A percentile compares a stretch with the other conserved stretches of the same genome.
Conservation (phyloP, 1,284 basidiomycete species). For the Cryptococcus jaspeensis region DNA sequence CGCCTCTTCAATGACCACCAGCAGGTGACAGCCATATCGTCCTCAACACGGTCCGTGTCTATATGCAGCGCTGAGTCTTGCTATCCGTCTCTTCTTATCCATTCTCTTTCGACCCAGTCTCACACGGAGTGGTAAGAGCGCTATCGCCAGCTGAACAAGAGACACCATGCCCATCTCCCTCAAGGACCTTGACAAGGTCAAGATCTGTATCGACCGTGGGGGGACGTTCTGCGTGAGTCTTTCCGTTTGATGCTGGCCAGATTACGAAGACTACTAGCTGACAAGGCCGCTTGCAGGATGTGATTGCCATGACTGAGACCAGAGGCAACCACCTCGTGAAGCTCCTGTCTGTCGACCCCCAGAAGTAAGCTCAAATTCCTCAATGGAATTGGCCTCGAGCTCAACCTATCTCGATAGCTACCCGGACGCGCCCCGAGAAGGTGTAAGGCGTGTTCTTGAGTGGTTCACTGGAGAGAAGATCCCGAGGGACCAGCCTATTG, state of each 20-base stretch:
- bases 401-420: conserved; percentile 62
- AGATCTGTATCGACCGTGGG: conserved; percentile 46
- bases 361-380: conserved; percentile 53
- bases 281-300: conserved; percentile 1
- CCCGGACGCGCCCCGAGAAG: conserved; percentile 77
- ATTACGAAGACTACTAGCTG: too few relatives aligned
- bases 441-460: conserved; percentile 85
- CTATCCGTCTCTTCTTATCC: too few relatives aligned
- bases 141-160: not conserved
- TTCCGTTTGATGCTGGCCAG: not conserved
- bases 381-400: not conserved
- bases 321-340: conserved; percentile 48
- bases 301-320: conserved; percentile 12
- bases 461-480: conserved; percentile 71
- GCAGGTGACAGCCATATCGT: not conserved
- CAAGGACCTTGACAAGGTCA: conserved; percentile 14
- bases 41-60: not conserved
- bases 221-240: conserved; percentile 50
- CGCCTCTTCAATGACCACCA: not conserved
- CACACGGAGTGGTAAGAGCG: too few relatives aligned
- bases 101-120: too few relatives aligned
- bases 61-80: not conserved
- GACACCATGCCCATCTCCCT: conserved; percentile 12
- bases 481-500: conserved; percentile 55
- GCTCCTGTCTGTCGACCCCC: conserved; percentile 78